Evolutionary conservation across 1,139 yeast species (phyloP), one percentile per base, ranked within the genome.

Genomic region (Hansenula lynferdii): DNA sequence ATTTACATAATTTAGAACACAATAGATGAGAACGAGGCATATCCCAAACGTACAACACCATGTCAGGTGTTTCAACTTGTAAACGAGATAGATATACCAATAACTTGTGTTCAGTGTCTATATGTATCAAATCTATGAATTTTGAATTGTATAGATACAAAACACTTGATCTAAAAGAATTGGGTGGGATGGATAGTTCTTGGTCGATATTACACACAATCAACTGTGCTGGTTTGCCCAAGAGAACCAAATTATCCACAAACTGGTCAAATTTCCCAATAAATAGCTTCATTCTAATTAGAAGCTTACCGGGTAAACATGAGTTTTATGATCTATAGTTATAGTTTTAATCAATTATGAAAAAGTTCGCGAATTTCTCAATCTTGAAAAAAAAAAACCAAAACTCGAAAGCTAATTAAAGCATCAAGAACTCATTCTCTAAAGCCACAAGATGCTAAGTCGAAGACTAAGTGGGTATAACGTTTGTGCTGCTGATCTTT

Each of bases 41-140:
- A 12, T 28, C 22, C 25, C 34, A 33, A 9, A 8, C 35, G 33
- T 12, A 42, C 31, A 8, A 34, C 18, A 12, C 31, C 36, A 8
- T n/a, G n/a, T n/a, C n/a, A n/a, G n/a, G n/a, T 18, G 6, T 3
- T n/a, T n/a, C n/a, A n/a, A n/a, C n/a, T 38, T 59, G 60, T 15
- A 58, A 40, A 36, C 57, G 53, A 38, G 58, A 56, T 35, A 61
- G 33, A 37, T 54, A 59, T 51, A 61, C 60, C 31, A 56, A 51
- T 20, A 61, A 36, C 33, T 54, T 53, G 41, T 56, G 60, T 17
- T 53, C 33, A 10, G 53, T 50, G 31, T 48, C 51, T 16, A 61
- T 39, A 37, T 58, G 53, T 6, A 61, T 31, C 6, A 60, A 43
- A 18, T 54, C 44, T n/a, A 58, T 41, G 15, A 51, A 42, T 5